Evolutionary conservation across 805 yeast genomes (phyloP).

Genomic region (Suhomyces xylopsoci): DNA sequence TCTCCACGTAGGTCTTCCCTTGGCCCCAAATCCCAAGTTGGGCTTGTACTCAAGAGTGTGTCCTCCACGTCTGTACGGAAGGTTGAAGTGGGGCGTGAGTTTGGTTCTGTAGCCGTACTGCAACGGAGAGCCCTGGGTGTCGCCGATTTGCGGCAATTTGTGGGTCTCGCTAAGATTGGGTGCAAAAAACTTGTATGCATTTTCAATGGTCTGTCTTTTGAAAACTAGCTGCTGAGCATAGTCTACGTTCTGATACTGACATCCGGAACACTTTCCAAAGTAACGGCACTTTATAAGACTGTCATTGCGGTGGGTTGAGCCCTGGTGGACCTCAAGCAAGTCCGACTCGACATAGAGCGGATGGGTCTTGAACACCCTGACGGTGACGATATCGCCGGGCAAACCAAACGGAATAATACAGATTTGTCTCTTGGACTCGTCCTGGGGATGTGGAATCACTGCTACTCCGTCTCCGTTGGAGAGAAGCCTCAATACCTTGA

Average conservation of each 20-base stretch:
- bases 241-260: conserved; percentile 81
- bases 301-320: conserved; percentile 47
- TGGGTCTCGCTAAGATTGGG: conserved; percentile 44
- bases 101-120: conserved; percentile 82
- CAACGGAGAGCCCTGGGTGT: conserved; percentile 74
- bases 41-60: conserved; percentile 45
- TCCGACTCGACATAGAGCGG: conserved; percentile 75
- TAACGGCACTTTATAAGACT: conserved; percentile 69
- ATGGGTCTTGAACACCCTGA: conserved; percentile 75
- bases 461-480: conserved; percentile 91
- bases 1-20: conserved; percentile 76
- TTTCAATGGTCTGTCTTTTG: conserved; percentile 70
- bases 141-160: conserved; percentile 56
- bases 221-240: conserved; percentile 71
- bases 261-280: conserved; percentile 91
- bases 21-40: conserved; percentile 83
- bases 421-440: conserved; percentile 47
- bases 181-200: conserved; percentile 80
- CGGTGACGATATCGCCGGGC: conserved; percentile 76
- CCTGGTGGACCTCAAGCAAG: conserved; percentile 47
- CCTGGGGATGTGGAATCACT: conserved; percentile 57
- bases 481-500: conserved; percentile 54
- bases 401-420: conserved; percentile 82
- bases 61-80: conserved; percentile 52
- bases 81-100: conserved; percentile 90